Conservation (phyloP, 352 stramenopile species). For the Blastocystis sp. region DNA sequence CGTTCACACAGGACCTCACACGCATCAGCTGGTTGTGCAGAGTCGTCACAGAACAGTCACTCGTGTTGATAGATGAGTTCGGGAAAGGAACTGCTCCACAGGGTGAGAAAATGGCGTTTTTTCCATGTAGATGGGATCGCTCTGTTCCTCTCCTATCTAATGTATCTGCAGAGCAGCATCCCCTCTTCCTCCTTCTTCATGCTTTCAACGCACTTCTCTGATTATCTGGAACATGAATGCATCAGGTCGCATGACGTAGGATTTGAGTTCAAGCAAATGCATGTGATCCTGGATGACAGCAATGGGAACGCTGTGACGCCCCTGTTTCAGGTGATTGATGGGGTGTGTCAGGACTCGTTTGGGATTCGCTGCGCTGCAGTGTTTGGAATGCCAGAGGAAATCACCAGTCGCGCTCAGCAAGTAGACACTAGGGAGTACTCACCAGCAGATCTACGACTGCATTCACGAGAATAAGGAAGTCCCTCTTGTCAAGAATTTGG, state of each 20-base stretch:
- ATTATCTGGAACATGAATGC: constrained; percentile 2
- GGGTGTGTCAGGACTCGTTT: constrained; percentile 39
- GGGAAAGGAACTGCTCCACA: constrained; percentile 32
- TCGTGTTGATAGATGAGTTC: constrained; percentile 25
- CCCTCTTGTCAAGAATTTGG: background rate
- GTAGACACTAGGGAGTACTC: background rate
- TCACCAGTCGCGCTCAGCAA: constrained; percentile 25
- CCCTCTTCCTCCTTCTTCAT: background rate
- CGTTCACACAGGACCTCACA: constrained; percentile 56
- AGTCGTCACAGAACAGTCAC: background rate
- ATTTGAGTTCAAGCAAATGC: constrained; percentile 21
- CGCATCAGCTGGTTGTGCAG: background rate
- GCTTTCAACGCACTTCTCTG: constrained; percentile 51
- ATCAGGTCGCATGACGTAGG: background rate
- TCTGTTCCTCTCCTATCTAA: background rate
- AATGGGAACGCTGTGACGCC: background rate
- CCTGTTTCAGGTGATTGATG: constrained; percentile 24
- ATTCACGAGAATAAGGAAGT: constrained; percentile 30
- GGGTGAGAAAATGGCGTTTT: background rate
- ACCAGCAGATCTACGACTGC: constrained; percentile 2
- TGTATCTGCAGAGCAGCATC: background rate
- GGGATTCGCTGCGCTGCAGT: background rate
- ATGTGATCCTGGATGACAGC: background rate
- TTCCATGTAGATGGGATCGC: constrained; percentile 12
- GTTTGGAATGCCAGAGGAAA: background rate